phyloP scores from a whole-genome alignment of 2,329 filamentous ascomycete species.

The Mollisia scopiformis region DNA sequence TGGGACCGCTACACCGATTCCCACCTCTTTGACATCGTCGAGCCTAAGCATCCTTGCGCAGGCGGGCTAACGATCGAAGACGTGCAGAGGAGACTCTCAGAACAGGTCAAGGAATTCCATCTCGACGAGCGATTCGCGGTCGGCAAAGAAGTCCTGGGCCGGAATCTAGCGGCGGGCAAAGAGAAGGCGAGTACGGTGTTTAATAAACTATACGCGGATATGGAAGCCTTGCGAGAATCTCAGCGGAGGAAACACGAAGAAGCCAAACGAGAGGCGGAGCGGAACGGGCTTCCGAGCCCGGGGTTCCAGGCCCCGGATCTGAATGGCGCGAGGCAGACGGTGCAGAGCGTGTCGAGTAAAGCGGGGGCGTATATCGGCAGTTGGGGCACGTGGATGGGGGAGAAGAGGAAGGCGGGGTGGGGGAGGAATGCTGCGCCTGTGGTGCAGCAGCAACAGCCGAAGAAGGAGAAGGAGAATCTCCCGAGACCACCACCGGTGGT shows the following conservation, averaged over 20 bases:
- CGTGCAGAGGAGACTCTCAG: constrained; percentile 84
- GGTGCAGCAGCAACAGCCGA: neutral
- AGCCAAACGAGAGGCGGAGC: constrained; percentile 40
- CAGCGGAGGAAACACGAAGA: constrained; percentile 68
- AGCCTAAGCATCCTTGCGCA: constrained; percentile 90
- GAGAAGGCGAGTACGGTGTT: constrained; percentile 88
- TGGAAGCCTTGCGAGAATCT: constrained; percentile 78
- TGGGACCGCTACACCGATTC: constrained; percentile 82
- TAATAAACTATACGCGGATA: constrained; percentile 86
- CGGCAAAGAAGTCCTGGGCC: constrained; percentile 82
- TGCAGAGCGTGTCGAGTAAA: constrained; percentile 54
- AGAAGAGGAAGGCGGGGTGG: constrained; percentile 65
- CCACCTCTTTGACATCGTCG: constrained; percentile 91
- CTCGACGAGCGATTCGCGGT: constrained; percentile 87
- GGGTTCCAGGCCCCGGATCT: constrained; percentile 37
- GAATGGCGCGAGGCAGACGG: constrained; percentile 48
- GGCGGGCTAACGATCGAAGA: constrained; percentile 94
- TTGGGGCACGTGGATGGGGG: constrained; percentile 72
- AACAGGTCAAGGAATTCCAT: constrained; percentile 92
- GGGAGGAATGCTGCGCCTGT: constrained; percentile 27
- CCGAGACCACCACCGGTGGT: constrained; percentile 6
- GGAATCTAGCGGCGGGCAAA: constrained; percentile 84
- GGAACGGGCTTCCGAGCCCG: constrained; percentile 25
- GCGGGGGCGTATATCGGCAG: constrained; percentile 69
- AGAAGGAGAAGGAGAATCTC: constrained; percentile 21